These are phyloP conservation scores for Alternaria arbusti DNA, from an alignment of 2,329 filamentous ascomycete species.

Conservation along the genomic window DNA sequence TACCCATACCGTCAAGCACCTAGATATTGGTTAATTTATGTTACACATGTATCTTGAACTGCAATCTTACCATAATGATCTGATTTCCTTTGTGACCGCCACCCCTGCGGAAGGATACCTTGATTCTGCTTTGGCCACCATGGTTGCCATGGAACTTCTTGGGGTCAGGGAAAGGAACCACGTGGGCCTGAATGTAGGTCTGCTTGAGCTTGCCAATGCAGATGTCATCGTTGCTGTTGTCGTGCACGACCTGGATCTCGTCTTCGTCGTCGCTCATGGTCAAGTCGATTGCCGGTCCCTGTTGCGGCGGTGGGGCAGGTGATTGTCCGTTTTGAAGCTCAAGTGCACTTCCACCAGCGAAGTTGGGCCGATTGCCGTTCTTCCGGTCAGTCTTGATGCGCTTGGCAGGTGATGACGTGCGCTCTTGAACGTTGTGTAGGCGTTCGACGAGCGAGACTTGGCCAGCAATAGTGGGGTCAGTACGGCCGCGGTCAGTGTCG, in stretches of 20 bases:
- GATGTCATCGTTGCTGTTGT: conserved; percentile 72
- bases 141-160: conserved; percentile 65
- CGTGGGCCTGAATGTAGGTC: conserved; percentile 69
- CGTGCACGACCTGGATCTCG: conserved; percentile 63
- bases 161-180: conserved; percentile 73
- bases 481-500: conserved; percentile 30
- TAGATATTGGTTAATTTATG: background rate
- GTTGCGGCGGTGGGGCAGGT: conserved; percentile 3
- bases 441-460: conserved; percentile 73
- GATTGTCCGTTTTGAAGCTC: conserved; percentile 43
- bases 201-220: conserved; percentile 81
- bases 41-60: background rate
- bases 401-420: conserved; percentile 60
- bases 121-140: conserved; percentile 70
- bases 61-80: conserved; percentile 67
- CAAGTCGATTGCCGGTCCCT: conserved; percentile 35
- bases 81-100: conserved; percentile 61
- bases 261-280: conserved; percentile 66
- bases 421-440: conserved; percentile 75
- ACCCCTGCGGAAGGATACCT: conserved; percentile 69
- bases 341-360: conserved; percentile 46
- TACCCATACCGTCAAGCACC: conserved; percentile 71
- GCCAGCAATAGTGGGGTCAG: conserved; percentile 43
- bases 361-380: conserved; percentile 22
- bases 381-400: conserved; percentile 36